Evolutionary conservation across 345 rosid genomes (phyloP).

Genomic region (Eucalyptus polyanthemos): DNA sequence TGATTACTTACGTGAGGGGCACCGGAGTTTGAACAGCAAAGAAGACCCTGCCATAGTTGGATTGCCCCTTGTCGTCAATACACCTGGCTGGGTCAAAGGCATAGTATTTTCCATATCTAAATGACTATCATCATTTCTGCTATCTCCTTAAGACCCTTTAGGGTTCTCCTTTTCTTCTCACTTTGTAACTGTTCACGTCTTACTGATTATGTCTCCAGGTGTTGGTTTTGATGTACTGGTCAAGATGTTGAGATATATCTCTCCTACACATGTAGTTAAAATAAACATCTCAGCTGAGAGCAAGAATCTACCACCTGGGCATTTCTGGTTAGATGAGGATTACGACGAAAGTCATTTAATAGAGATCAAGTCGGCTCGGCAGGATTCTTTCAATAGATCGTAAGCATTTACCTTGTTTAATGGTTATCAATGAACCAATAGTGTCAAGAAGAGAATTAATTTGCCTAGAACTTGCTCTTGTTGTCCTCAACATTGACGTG

Average conservation of each 20-base stretch:
- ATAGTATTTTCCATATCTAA: background rate
- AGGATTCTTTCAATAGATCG: constrained; percentile 63
- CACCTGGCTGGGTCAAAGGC: constrained; percentile 99
- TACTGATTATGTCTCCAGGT: constrained; percentile 27
- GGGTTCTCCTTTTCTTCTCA: background rate
- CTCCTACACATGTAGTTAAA: constrained; percentile 84
- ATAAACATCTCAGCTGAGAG: constrained; percentile 51
- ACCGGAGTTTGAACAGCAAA: constrained; percentile 11
- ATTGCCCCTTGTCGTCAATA: constrained; percentile 77
- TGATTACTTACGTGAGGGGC: constrained; percentile 47
- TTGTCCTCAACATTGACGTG: background rate
- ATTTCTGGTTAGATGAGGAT: constrained; percentile 61
- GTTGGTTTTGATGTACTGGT: constrained; percentile 85
- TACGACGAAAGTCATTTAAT: constrained; percentile 28
- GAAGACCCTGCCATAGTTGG: constrained; percentile 21
- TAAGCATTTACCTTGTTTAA: constrained; percentile 19
- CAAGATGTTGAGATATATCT: constrained; percentile 51
- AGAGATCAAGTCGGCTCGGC: constrained; percentile 61
- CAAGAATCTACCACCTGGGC: constrained; percentile 74
- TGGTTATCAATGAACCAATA: background rate
- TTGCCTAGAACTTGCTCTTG: background rate
- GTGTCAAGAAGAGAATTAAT: background rate
- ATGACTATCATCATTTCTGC: background rate
- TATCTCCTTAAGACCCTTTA: background rate
- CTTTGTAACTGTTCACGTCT: background rate